Evolutionary conservation across 2,329 filamentous ascomycete species (phyloP).

Genomic region (Hymenoscyphus fraxineus): DNA sequence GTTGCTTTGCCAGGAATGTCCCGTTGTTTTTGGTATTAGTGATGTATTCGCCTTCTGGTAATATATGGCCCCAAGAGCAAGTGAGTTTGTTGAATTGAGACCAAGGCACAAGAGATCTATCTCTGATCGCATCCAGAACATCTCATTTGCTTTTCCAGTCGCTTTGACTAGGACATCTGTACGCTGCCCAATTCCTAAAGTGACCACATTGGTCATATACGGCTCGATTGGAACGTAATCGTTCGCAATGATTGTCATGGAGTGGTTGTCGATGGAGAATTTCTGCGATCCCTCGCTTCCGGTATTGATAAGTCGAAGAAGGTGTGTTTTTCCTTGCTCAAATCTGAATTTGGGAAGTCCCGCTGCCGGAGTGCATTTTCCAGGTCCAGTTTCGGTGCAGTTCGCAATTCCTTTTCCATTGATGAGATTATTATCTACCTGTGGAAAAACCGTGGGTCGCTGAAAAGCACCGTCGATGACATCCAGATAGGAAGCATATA

Average conservation of each 20-base stretch:
- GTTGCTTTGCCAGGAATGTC: no score
- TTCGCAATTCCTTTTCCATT: constrained; percentile 29
- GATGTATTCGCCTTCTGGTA: no score
- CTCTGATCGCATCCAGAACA: constrained; percentile 40
- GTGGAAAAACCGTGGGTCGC: no score
- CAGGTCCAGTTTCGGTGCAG: constrained; percentile 18
- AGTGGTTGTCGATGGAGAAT: constrained; percentile 45
- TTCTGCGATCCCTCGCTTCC: constrained; percentile 44
- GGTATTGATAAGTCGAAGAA: constrained; percentile 46
- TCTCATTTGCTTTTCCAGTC: constrained; percentile 31
- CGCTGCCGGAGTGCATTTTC: constrained; percentile 17
- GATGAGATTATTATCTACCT: constrained; percentile 34
- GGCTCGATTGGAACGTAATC: constrained; percentile 56
- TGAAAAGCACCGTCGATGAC: no score
- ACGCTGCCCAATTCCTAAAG: constrained; percentile 51
- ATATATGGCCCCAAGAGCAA: not conserved
- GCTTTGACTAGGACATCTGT: constrained; percentile 44
- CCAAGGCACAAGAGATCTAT: constrained; percentile 33
- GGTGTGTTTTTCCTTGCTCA: constrained; percentile 40
- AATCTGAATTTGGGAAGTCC: constrained; percentile 35
- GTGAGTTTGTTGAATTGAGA: not conserved
- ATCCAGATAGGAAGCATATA: no score
- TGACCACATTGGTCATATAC: constrained; percentile 54
- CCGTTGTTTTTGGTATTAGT: no score
- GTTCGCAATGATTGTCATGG: constrained; percentile 62